Conservation (phyloP, 306 rosid species). For the Inga laurina region DNA sequence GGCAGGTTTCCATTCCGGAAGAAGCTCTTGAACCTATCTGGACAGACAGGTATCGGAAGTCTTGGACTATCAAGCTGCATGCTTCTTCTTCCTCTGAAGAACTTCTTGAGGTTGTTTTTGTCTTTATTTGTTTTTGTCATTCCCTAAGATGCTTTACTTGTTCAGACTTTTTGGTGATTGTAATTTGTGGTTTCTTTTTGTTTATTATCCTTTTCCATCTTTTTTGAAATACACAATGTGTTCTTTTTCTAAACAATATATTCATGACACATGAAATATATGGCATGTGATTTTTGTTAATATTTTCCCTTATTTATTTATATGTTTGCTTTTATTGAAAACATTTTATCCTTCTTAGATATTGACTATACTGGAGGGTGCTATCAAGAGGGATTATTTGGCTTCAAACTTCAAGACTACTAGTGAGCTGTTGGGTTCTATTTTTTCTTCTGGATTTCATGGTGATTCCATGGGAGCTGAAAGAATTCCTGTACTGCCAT, state of each 20-base stretch:
- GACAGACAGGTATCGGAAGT: constrained; percentile 53
- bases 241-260: not conserved
- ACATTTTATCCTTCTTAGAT: constrained; percentile 43
- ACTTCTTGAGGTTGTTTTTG: constrained; percentile 65
- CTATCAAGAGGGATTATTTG: constrained; percentile 57
- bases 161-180: constrained; percentile 5
- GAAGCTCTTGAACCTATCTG: constrained; percentile 66
- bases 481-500: constrained; percentile 58
- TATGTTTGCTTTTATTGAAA: constrained; percentile 11
- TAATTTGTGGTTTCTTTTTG: not conserved
- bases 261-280: not conserved
- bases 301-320: constrained; percentile 19
- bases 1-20: constrained; percentile 59
- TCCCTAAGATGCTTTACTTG: not conserved
- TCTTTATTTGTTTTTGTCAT: constrained; percentile 1
- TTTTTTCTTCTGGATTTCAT: constrained; percentile 36
- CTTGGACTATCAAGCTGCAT: constrained; percentile 58
- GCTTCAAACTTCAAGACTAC: constrained; percentile 61
- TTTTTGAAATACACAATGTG: not conserved
- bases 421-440: constrained; percentile 53
- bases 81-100: constrained; percentile 58
- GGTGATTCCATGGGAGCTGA: constrained; percentile 31
- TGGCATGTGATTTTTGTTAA: not conserved
- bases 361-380: constrained; percentile 64
- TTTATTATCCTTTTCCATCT: not conserved